Conservation (phyloP, 768 basidiomycete genomes). For the Kwoniella sp. region DNA sequence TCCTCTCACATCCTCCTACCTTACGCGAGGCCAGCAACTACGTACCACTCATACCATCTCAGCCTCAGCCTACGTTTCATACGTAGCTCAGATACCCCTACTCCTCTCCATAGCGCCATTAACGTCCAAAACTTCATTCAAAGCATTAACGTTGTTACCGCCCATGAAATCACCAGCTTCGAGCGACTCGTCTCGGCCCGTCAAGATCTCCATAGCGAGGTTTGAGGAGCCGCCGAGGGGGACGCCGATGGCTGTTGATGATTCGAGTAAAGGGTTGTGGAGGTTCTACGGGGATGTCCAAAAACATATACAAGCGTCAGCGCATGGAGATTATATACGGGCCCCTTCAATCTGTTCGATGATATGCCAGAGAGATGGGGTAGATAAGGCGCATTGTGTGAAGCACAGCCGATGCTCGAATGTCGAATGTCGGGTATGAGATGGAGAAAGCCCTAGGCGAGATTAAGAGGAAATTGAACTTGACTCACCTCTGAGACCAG, state of each 20-base stretch:
- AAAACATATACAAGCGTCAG: neutral
- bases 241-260: conserved; percentile 34
- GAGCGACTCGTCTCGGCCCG: conserved; percentile 85
- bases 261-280: conserved; percentile 50
- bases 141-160: conserved; percentile 59
- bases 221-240: conserved; percentile 62
- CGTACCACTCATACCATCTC: too few relatives aligned
- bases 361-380: neutral
- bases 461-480: too few relatives aligned
- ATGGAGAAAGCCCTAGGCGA: too few relatives aligned
- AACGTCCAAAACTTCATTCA: conserved; percentile 41
- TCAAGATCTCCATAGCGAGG: conserved; percentile 85
- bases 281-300: conserved; percentile 35
- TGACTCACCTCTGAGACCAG: conserved; percentile 71
- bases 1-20: too few relatives aligned
- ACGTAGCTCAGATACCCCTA: conserved; percentile 48
- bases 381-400: too few relatives aligned
- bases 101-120: conserved; percentile 45
- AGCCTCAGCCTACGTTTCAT: too few relatives aligned
- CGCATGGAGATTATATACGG: too few relatives aligned
- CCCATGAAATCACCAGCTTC: conserved; percentile 78
- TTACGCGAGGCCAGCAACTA: too few relatives aligned
- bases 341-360: too few relatives aligned
- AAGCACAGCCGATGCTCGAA: too few relatives aligned
- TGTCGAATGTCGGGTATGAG: too few relatives aligned